Percentiles rank a stretch among this genome's conserved stretches.
These are phyloP conservation scores for Grammothele lineata DNA, from an alignment of 768 basidiomycete genomes.

Conservation along the genomic window DNA sequence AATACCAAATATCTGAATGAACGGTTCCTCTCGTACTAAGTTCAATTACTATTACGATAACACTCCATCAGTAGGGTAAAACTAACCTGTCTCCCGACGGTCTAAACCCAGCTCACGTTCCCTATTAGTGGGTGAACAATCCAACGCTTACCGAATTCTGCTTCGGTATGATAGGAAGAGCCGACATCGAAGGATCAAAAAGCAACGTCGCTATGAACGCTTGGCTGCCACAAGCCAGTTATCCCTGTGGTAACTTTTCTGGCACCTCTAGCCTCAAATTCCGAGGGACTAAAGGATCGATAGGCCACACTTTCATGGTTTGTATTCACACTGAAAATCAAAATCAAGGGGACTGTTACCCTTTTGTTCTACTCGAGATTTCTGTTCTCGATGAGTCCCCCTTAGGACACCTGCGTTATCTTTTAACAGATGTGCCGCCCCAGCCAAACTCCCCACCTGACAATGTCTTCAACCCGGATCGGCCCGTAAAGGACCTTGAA, in stretches of 20 bases:
- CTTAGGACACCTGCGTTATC: constrained; percentile 80
- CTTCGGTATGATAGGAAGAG: constrained; percentile 80
- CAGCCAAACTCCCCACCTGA: constrained; percentile 82
- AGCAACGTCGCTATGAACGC: constrained; percentile 81
- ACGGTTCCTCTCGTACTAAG: constrained; percentile 82
- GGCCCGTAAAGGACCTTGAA: constrained; percentile 63
- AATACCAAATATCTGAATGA: constrained; percentile 82
- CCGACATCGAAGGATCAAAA: constrained; percentile 81
- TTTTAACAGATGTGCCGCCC: constrained; percentile 78
- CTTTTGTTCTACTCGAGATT: constrained; percentile 78
- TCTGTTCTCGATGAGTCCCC: constrained; percentile 77
- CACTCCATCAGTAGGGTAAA: constrained; percentile 80
- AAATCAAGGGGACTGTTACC: constrained; percentile 79
- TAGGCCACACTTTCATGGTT: constrained; percentile 82
- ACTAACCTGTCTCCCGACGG: constrained; percentile 84
- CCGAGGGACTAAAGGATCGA: constrained; percentile 76
- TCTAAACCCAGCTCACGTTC: constrained; percentile 81
- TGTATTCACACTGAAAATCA: constrained; percentile 80
- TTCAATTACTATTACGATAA: constrained; percentile 74
- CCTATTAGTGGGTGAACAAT: constrained; percentile 81
- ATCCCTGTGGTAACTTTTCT: constrained; percentile 79
- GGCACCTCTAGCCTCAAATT: constrained; percentile 79
- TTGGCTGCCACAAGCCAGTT: constrained; percentile 81
- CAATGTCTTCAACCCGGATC: constrained; percentile 73
- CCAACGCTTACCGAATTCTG: constrained; percentile 78